phyloP scores from a whole-genome alignment of 257 asterid species.

The Thymus mandschuricus region DNA sequence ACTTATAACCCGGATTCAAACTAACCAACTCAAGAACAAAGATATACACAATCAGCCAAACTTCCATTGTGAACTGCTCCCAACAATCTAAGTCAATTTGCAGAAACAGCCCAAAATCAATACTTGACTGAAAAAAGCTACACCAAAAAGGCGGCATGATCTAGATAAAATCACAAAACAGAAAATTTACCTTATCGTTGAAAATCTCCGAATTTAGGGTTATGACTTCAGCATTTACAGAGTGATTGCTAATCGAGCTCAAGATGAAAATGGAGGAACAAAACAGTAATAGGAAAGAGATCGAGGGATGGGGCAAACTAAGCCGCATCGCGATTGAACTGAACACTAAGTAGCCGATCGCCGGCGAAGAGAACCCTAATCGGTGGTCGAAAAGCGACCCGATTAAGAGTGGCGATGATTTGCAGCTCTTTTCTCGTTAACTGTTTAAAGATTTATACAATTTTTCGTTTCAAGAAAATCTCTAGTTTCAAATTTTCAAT shows the following conservation, averaged over 20 bases:
- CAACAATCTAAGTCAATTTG: background rate
- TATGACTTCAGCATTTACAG: constrained; percentile 78
- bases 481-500: too few relatives aligned
- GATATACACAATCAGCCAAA: constrained; percentile 9
- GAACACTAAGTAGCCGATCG: constrained; percentile 20
- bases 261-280: constrained; percentile 38
- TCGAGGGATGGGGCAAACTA: constrained; percentile 32
- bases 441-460: too few relatives aligned
- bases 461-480: too few relatives aligned
- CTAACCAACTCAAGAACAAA: background rate
- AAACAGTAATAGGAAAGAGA: constrained; percentile 29
- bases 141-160: constrained; percentile 25
- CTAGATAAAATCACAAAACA: constrained; percentile 4
- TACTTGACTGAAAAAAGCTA: background rate
- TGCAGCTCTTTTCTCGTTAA: too few relatives aligned
- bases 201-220: constrained; percentile 75
- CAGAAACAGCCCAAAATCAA: constrained; percentile 12
- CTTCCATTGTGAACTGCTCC: background rate
- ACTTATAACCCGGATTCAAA: background rate
- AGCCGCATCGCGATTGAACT: constrained; percentile 36
- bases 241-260: constrained; percentile 40
- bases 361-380: constrained; percentile 33
- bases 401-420: too few relatives aligned
- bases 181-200: constrained; percentile 69
- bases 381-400: too few relatives aligned